A percentile compares a stretch with the other conserved stretches of the same genome.
These are phyloP conservation scores for Naganishia kalamii DNA, from an alignment of 768 basidiomycete species.

Conservation along the genomic window DNA sequence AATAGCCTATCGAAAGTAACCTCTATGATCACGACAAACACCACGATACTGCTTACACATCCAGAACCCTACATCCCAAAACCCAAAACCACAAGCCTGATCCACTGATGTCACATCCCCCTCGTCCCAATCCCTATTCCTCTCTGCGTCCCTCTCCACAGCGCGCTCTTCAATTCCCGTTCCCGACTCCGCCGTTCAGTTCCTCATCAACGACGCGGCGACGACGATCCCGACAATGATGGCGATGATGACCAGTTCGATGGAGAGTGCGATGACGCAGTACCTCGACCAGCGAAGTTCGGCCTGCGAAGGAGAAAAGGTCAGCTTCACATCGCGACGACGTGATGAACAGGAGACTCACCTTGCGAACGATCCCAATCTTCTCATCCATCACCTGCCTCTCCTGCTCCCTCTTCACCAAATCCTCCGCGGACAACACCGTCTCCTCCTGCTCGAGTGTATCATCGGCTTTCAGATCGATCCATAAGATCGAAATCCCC, in stretches of 20 bases:
- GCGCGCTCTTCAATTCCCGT: too few species aligned
- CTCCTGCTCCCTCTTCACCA: slow-evolving; percentile 18
- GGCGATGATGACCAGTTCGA: slow-evolving; percentile 4
- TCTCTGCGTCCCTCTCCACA: too few species aligned
- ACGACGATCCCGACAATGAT: slow-evolving; percentile 6
- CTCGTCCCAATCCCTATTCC: too few species aligned
- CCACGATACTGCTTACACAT: too few species aligned
- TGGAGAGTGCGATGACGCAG: slow-evolving; percentile 18
- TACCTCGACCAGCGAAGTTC: slow-evolving; percentile 22
- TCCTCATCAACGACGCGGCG: not conserved
- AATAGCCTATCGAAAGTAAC: too few species aligned
- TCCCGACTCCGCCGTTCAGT: not conserved
- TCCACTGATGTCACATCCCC: too few species aligned
- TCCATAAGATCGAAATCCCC: not conserved
- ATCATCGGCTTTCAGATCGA: slow-evolving; percentile 14
- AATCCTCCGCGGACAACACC: not conserved
- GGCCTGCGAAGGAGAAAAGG: not conserved
- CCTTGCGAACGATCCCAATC: slow-evolving; percentile 15
- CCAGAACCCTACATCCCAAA: too few species aligned
- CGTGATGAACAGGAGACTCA: not conserved
- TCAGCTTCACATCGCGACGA: not conserved
- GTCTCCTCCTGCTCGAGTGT: not conserved
- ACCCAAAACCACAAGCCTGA: too few species aligned
- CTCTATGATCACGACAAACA: too few species aligned
- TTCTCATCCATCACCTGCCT: slow-evolving; percentile 17